These are phyloP conservation scores for Flaveria brownii DNA, from an alignment of 129 eudicot genomes.

Conservation along the genomic window DNA sequence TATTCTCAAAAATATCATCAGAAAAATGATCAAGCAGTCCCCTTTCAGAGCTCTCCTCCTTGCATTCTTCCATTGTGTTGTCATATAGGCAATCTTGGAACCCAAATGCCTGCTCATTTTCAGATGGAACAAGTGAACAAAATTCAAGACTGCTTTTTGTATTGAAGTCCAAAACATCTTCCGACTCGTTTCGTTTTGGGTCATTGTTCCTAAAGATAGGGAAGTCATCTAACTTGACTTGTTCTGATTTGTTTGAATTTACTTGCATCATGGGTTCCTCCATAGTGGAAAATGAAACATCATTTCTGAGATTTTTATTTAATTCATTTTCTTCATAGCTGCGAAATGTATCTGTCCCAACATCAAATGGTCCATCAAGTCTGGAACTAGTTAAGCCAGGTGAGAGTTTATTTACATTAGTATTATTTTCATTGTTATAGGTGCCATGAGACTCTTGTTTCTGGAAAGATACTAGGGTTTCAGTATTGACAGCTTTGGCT, in stretches of 20 bases:
- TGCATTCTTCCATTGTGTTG: slow-evolving; percentile 42
- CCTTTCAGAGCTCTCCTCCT: slow-evolving; percentile 43
- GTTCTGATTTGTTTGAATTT: slow-evolving; percentile 34
- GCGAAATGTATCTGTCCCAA: slow-evolving; percentile 25
- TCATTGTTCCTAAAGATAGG: slow-evolving; percentile 36
- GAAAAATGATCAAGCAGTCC: slow-evolving; percentile 50
- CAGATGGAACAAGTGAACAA: slow-evolving; percentile 60
- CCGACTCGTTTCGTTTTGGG: slow-evolving; percentile 31
- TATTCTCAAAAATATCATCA: slow-evolving; percentile 38
- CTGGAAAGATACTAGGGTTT: slow-evolving; percentile 24
- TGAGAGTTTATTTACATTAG: slow-evolving; percentile 23
- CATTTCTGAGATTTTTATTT: slow-evolving; percentile 27
- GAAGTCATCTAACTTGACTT: slow-evolving; percentile 38
- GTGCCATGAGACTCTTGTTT: slow-evolving; percentile 29
- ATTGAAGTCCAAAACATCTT: slow-evolving; percentile 30
- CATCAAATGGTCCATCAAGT: slow-evolving; percentile 34
- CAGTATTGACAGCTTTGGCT: slow-evolving; percentile 19
- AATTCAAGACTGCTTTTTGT: slow-evolving; percentile 45
- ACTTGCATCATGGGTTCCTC: slow-evolving; percentile 42
- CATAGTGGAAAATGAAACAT: slow-evolving; percentile 26
- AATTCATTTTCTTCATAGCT: slow-evolving; percentile 36
- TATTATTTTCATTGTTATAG: slow-evolving; percentile 1
- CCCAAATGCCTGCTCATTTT: slow-evolving; percentile 38
- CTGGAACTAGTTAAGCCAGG: slow-evolving; percentile 35
- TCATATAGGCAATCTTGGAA: slow-evolving; percentile 42